Evolutionary conservation across 805 yeast species (phyloP), one percentile per base, ranked within the genome.

Genomic region (Teunomyces tritomae): DNA sequence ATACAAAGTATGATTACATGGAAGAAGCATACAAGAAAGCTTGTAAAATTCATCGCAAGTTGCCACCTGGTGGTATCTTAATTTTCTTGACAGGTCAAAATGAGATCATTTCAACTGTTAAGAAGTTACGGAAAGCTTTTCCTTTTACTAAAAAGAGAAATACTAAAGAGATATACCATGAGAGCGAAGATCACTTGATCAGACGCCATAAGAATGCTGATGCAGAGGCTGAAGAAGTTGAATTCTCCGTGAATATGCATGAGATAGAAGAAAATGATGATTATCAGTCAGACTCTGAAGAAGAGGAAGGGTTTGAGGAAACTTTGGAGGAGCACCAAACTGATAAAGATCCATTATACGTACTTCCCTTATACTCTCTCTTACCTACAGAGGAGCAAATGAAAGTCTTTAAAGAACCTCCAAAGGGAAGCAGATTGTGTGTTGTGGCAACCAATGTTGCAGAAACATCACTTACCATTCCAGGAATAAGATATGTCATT

Each of bases 371-470:
- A 28, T 94, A 94, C 65, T 92, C 99, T 5, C 71, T 94, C 40
- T 73, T 94, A 33, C 96, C 99, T n/a, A 90, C 98, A 0, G 81
- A 80, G 41, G 96, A 94, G 59, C 99, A 94, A 69, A 84, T 94
- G 90, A 87, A 84, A 61, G 96, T 94, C 2, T 94, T 94, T 62
- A 80, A 87, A 48, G 73, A 75, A 0, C 96, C 97, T 2, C 99
- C 99, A 2, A 69, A 72, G 24, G 96, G 96, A 4, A 78, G 90
- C 35, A 77, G 99, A 58, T 65, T 94, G 8, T 90, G 97, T 73
- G 86, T 94, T 34, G 89, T 94, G 28, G 96, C 99, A 4, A 94
- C 99, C 1, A 94, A 94, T 62, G 96, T 94, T 48, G 99, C 99
- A 0, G 99, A 94, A 65, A 94, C 99, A 0, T 90, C 97, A 1